phyloP scores from a whole-genome alignment of 177 flowering plant genomes.

The Telopea speciosissima region DNA sequence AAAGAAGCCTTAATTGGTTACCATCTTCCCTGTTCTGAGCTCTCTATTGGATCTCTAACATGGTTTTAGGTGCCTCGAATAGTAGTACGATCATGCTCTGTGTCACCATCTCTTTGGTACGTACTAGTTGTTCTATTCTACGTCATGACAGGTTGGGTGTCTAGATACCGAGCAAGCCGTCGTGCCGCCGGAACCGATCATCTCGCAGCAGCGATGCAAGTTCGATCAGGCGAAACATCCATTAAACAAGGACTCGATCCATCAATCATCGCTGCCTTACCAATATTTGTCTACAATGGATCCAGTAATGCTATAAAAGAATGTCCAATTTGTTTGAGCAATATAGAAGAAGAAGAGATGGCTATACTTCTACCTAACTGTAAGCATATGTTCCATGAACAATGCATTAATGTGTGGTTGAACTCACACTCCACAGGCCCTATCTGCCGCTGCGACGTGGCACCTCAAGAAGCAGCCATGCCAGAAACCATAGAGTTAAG shows the following conservation, averaged over 20 bases:
- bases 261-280: constrained; percentile 24
- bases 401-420: constrained; percentile 38
- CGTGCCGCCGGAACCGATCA: constrained; percentile 17
- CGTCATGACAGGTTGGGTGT: constrained; percentile 37
- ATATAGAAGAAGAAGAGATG: constrained; percentile 26
- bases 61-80: no score
- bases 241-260: constrained; percentile 26
- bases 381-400: constrained; percentile 30
- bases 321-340: constrained; percentile 30
- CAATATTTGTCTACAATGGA: constrained; percentile 13
- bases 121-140: constrained; percentile 37
- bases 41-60: no score
- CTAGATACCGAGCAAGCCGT: constrained; percentile 29
- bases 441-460: constrained; percentile 26
- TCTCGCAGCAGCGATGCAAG: constrained; percentile 1
- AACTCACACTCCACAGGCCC: constrained; percentile 30
- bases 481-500: neutral
- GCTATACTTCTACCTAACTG: constrained; percentile 33
- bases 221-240: constrained; percentile 13
- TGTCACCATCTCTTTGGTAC: constrained; percentile 36
- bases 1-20: no score
- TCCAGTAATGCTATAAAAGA: neutral
- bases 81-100: constrained; percentile 39
- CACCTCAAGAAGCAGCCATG: constrained; percentile 12
- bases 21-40: no score